These are phyloP conservation scores for Cutaneotrichosporon sp. DNA, from an alignment of 1,284 basidiomycete genomes.

Conservation along the genomic window DNA sequence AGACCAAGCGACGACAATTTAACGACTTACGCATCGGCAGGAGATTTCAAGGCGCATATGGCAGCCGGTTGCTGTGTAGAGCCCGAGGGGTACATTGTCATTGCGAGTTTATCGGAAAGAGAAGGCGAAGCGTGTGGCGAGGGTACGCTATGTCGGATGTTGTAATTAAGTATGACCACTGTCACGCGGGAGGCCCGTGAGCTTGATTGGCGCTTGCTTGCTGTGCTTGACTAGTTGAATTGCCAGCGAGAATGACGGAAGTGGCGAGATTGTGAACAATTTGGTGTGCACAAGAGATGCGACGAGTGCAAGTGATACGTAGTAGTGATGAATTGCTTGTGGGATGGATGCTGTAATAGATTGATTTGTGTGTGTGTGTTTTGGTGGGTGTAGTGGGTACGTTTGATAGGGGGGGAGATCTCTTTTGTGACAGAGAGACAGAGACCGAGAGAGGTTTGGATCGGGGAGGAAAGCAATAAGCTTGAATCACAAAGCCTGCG, in stretches of 20 bases:
- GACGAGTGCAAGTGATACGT: too few relatives aligned
- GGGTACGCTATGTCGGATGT: not conserved
- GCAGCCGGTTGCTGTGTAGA: constrained; percentile 51
- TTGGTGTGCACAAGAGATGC: not conserved
- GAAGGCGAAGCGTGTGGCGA: not conserved
- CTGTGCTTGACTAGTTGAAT: not conserved
- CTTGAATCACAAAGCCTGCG: constrained; percentile 7
- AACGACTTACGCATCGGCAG: constrained; percentile 48
- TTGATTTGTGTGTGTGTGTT: not conserved
- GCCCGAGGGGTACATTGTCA: constrained; percentile 40
- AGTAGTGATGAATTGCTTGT: not conserved
- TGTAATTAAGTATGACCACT: not conserved
- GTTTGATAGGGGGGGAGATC: not conserved
- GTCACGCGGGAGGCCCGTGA: not conserved
- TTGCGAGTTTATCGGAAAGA: not conserved
- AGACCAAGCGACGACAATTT: not conserved
- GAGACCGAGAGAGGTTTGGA: not conserved
- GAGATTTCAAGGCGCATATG: constrained; percentile 49
- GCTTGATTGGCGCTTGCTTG: not conserved
- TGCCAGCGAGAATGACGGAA: not conserved
- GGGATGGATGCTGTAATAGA: not conserved
- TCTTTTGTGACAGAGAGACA: not conserved
- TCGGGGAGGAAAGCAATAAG: constrained; percentile 14
- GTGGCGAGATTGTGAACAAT: not conserved
- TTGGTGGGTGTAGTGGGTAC: not conserved